These are phyloP conservation scores for Dioscorea cayenensis DNA, from an alignment of 116 monocot species.

Conservation along the genomic window DNA sequence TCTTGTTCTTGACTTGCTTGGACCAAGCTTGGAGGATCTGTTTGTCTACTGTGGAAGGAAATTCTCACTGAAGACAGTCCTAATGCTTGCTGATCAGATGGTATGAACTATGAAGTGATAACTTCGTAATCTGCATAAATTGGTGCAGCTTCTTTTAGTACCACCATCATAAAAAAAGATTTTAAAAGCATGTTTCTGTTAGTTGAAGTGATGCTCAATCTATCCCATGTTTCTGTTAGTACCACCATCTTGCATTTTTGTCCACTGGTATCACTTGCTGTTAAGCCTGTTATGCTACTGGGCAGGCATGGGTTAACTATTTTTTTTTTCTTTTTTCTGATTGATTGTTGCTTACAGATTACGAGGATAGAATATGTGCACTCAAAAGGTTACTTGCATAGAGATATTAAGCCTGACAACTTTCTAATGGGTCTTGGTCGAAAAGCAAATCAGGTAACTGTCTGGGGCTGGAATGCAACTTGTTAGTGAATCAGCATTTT, in stretches of 20 bases:
- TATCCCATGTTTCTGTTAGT: no score
- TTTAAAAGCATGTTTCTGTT: no score
- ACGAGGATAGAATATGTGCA: constrained; percentile 93
- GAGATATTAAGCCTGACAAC: constrained; percentile 98
- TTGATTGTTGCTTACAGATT: constrained; percentile 37
- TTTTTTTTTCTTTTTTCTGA: background rate
- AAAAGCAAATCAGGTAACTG: constrained; percentile 89
- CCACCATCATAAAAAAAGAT: no score
- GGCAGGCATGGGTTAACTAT: no score
- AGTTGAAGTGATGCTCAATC: no score
- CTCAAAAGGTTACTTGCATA: constrained; percentile 86
- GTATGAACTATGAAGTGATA: constrained; percentile 47
- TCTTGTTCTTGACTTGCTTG: constrained; percentile 87
- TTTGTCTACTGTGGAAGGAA: constrained; percentile 94
- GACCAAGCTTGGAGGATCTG: constrained; percentile 89
- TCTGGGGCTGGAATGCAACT: background rate
- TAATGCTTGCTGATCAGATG: constrained; percentile 99
- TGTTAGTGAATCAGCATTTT: background rate
- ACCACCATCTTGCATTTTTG: no score
- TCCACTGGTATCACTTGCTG: no score
- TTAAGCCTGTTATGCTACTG: no score
- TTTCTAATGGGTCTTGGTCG: constrained; percentile 98
- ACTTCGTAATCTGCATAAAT: no score
- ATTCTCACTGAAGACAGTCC: constrained; percentile 81
- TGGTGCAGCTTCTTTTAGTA: no score